Evolutionary conservation across 345 rosid genomes (phyloP).

Genomic region (Brassica nigra): DNA sequence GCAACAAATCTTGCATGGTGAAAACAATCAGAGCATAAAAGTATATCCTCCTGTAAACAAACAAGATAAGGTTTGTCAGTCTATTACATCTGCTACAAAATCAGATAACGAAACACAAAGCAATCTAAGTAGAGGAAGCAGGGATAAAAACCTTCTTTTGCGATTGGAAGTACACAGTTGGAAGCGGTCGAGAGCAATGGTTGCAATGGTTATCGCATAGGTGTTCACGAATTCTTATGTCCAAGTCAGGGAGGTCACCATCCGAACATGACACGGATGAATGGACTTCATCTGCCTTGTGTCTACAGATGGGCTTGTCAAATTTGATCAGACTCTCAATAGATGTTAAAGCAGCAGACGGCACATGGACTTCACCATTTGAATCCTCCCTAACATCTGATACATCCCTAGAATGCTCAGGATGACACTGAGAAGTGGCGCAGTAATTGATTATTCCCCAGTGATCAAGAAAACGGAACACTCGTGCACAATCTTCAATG

Average conservation of each 20-base stretch:
- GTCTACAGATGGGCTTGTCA: constrained; percentile 90
- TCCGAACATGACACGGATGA: constrained; percentile 52
- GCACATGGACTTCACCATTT: constrained; percentile 89
- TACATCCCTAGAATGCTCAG: constrained; percentile 57
- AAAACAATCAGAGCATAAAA: constrained; percentile 77
- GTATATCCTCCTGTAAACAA: constrained; percentile 64
- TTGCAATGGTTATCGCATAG: constrained; percentile 74
- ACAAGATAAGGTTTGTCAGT: background rate
- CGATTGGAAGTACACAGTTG: constrained; percentile 69
- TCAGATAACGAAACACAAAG: constrained; percentile 19
- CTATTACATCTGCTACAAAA: background rate
- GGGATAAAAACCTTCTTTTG: constrained; percentile 73
- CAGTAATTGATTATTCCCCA: constrained; percentile 98
- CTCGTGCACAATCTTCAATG: constrained; percentile 71
- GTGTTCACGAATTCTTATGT: constrained; percentile 82
- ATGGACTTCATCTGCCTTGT: constrained; percentile 70
- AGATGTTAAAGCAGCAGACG: constrained; percentile 88
- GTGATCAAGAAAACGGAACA: constrained; percentile 91
- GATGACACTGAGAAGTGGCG: constrained; percentile 51
- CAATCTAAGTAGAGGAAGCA: constrained; percentile 12
- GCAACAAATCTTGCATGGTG: constrained; percentile 82
- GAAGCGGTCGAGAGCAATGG: constrained; percentile 77
- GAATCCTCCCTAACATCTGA: constrained; percentile 79
- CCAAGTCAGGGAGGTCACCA: constrained; percentile 73
- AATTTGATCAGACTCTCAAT: constrained; percentile 97